These are phyloP conservation scores for Podila epigama DNA, from an alignment of 192 early-diverging fungal species.

Conservation along the genomic window DNA sequence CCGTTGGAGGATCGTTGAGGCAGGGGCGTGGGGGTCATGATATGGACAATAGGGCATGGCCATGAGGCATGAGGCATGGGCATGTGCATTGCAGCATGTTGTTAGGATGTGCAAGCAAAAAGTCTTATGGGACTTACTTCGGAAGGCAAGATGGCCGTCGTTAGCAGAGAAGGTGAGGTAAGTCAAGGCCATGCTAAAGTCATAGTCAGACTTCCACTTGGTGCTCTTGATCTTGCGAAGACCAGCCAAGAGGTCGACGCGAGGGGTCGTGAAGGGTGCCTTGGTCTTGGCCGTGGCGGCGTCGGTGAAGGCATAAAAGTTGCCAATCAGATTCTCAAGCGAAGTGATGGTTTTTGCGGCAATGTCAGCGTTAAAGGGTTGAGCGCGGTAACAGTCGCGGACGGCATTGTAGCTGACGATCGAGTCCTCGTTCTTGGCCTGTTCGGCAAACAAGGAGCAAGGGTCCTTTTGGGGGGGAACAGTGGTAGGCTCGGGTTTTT, in stretches of 20 bases:
- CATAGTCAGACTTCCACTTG: conserved; percentile 42
- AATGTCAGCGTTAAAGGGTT: conserved; percentile 26
- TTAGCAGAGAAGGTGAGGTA: conserved; percentile 41
- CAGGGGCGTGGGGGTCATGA: not conserved
- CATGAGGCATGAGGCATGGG: too few relatives aligned
- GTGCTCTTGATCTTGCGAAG: conserved; percentile 30
- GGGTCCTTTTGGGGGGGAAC: conserved; percentile 12
- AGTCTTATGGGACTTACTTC: conserved; percentile 15
- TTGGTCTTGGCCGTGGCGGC: conserved; percentile 9
- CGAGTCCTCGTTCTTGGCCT: conserved; percentile 12
- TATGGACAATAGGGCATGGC: not conserved
- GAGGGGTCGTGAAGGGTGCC: conserved; percentile 26
- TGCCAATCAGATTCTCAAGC: conserved; percentile 36
- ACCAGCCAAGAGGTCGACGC: conserved; percentile 30
- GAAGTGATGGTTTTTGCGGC: conserved; percentile 26
- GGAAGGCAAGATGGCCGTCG: conserved; percentile 38
- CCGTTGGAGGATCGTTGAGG: not conserved
- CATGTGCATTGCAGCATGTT: too few relatives aligned
- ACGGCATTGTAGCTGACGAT: conserved; percentile 20
- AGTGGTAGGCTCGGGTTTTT: not conserved
- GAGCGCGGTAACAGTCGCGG: conserved; percentile 31
- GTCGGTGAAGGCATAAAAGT: conserved; percentile 43
- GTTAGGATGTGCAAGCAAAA: not conserved
- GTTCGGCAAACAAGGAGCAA: conserved; percentile 19
- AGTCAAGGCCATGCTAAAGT: conserved; percentile 44